Evolutionary conservation across 2,329 filamentous ascomycete genomes (phyloP), one percentile per base, ranked within the genome.

Genomic region (Colletotrichum sojae): DNA sequence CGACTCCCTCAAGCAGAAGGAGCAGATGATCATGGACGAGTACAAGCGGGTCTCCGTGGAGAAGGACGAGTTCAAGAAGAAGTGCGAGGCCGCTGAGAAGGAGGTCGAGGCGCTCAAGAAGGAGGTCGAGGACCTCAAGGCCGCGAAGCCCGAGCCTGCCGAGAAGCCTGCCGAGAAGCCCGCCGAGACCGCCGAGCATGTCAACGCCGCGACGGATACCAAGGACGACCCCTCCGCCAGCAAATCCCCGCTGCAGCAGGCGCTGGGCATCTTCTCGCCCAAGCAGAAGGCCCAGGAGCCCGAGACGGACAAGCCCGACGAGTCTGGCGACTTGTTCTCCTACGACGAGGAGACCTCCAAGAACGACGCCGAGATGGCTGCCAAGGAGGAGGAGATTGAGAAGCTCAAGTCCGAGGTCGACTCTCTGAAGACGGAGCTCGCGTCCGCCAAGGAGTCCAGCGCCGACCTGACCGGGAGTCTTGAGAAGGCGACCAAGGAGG

Each of bases 11-110:
- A 95, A 91, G 70, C 80, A 95, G 61, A 95, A 97, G 76, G 91
- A 91, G 49, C 94, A 97, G 75, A 97, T 99, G 93, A 91, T 97
- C 3, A 91, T 97, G 88, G 92, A 97, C 53, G 96, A 99, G 80
- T 85, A 98, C 65, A 98, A 97, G 82, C 88, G 94, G 13, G 90
- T 98, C 0, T 92, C 94, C 0, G 87, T 88, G 4, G 95, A 98
- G 76, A 91, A 92, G 68, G 94, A 97, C 70, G 89, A 90, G 16
- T 85, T 92, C 70, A 95, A 94, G 78, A 92, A 91, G 80, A 94
- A 93, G 78, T 83, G 90, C 2, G 89, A 92, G n/a, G 89, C 91
- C 56, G 84, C 91, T 0, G 85, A 88, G 69, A 89, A 92, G 62
- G 90, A 96, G 76, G 79, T 93, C 13, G 85, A 87, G 20, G 81